Percentiles rank a stretch among this genome's conserved stretches.
These are phyloP conservation scores for Neurospora sp. DNA, from an alignment of 495 filamentous ascomycete genomes.

Conservation along the genomic window DNA sequence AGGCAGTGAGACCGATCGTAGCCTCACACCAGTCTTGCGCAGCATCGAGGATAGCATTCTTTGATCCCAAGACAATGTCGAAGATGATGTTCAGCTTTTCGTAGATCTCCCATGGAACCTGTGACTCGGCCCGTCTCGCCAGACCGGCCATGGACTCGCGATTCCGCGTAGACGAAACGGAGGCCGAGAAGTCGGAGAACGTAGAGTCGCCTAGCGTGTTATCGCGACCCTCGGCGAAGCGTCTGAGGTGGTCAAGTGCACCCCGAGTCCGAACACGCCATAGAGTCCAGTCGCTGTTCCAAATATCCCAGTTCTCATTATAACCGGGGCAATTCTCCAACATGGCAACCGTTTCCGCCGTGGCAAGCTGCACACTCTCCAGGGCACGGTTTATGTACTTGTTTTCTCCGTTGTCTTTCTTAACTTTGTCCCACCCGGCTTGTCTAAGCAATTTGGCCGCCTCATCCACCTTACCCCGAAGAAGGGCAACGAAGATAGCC, in stretches of 20 bases:
- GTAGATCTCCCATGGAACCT: slow-evolving; percentile 78
- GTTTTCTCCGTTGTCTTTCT: slow-evolving; percentile 35
- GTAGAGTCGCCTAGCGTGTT: slow-evolving; percentile 25
- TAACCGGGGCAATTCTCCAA: slow-evolving; percentile 62
- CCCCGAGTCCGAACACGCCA: slow-evolving; percentile 62
- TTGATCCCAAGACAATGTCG: slow-evolving; percentile 60
- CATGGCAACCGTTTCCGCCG: slow-evolving; percentile 51
- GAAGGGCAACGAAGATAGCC: slow-evolving; percentile 50
- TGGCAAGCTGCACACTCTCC: slow-evolving; percentile 57
- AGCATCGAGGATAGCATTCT: slow-evolving; percentile 54
- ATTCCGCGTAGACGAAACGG: slow-evolving; percentile 9
- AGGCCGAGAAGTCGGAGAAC: slow-evolving; percentile 24
- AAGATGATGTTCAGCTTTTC: slow-evolving; percentile 67
- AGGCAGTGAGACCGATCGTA: slow-evolving; percentile 64
- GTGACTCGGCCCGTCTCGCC: slow-evolving; percentile 66
- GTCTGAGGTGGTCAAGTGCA: slow-evolving; percentile 54
- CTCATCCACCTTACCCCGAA: slow-evolving; percentile 59
- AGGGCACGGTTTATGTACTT: slow-evolving; percentile 64
- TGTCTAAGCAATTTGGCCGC: slow-evolving; percentile 52
- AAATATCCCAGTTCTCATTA: slow-evolving; percentile 63
- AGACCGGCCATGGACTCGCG: slow-evolving; percentile 38
- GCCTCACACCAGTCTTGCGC: slow-evolving; percentile 84
- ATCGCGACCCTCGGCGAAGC: slow-evolving; percentile 64
- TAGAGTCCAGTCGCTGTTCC: slow-evolving; percentile 61
- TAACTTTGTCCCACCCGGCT: slow-evolving; percentile 65